These are phyloP conservation scores for Fusarium decemcellulare DNA, from an alignment of 2,329 filamentous ascomycete species.

Conservation along the genomic window DNA sequence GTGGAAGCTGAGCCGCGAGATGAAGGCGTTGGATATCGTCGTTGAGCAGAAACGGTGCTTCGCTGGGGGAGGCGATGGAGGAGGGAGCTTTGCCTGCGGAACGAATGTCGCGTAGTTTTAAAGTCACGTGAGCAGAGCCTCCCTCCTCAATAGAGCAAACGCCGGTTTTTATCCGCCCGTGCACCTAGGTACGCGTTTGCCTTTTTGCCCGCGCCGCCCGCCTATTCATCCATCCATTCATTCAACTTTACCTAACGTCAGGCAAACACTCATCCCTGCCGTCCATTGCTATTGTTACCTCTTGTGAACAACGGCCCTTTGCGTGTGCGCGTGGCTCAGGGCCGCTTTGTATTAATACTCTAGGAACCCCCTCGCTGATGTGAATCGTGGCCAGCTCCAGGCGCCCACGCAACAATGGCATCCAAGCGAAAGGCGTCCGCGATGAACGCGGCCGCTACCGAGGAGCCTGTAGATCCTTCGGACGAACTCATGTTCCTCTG, in stretches of 20 bases:
- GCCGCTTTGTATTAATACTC: slow-evolving; percentile 30
- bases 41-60: slow-evolving; percentile 42
- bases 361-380: slow-evolving; percentile 34
- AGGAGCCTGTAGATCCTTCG: slow-evolving; percentile 91
- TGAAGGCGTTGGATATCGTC: slow-evolving; percentile 44
- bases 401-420: slow-evolving; percentile 74
- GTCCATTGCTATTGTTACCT: slow-evolving; percentile 17
- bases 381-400: slow-evolving; percentile 31
- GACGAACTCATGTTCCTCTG: slow-evolving; percentile 97
- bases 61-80: slow-evolving; percentile 45
- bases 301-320: slow-evolving; percentile 18
- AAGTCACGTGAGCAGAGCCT: slow-evolving; percentile 57
- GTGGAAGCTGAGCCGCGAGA: slow-evolving; percentile 35
- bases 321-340: slow-evolving; percentile 15
- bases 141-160: slow-evolving; percentile 11
- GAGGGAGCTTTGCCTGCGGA: slow-evolving; percentile 49
- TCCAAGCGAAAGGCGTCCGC: slow-evolving; percentile 90
- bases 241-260: not conserved
- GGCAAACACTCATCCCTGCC: slow-evolving; percentile 4
- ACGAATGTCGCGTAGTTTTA: slow-evolving; percentile 57
- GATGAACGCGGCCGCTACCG: slow-evolving; percentile 75
- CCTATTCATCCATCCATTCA: slow-evolving; percentile 17
- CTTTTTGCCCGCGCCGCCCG: slow-evolving; percentile 35
- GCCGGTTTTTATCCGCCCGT: slow-evolving; percentile 47
- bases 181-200: slow-evolving; percentile 33